phyloP scores from a whole-genome alignment of 371 early-diverging fungal genomes.

The Funneliformis caledonium region DNA sequence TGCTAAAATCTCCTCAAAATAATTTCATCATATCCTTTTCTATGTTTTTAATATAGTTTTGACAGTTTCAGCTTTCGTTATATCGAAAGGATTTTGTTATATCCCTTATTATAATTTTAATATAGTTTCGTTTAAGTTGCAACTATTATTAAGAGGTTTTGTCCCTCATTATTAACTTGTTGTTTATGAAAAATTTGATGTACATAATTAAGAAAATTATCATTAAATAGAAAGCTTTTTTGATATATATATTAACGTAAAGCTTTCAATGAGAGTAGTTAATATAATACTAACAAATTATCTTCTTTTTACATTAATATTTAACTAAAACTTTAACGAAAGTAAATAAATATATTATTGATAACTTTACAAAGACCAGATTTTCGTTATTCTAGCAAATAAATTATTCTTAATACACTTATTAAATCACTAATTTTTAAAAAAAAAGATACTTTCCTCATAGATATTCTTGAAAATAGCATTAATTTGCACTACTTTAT shows the following conservation, averaged over 20 bases:
- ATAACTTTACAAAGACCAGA: constrained; percentile 23
- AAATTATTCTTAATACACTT: constrained; percentile 25
- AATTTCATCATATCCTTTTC: constrained; percentile 92
- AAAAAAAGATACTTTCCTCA: constrained; percentile 28
- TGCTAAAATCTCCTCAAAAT: too few species aligned
- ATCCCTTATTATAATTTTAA: too few species aligned
- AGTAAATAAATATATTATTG: constrained; percentile 18
- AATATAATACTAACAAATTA: too few species aligned
- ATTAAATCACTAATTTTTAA: constrained; percentile 8
- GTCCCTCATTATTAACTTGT: too few species aligned
- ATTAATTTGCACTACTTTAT: constrained; percentile 28
- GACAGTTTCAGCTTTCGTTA: too few species aligned
- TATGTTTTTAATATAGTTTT: not conserved
- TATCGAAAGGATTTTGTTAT: too few species aligned
- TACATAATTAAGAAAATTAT: too few species aligned
- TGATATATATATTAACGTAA: constrained; percentile 10
- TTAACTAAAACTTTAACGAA: constrained; percentile 18
- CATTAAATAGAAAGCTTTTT: not conserved
- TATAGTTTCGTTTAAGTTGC: too few species aligned
- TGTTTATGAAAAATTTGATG: too few species aligned
- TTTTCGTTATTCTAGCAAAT: constrained; percentile 19
- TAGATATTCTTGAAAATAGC: constrained; percentile 32
- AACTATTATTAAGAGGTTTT: too few species aligned
- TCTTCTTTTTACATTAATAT: constrained; percentile 32
- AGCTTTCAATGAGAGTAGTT: too few species aligned